Evolutionary conservation across 345 rosid species (phyloP).

Genomic region (Citrus inodora): DNA sequence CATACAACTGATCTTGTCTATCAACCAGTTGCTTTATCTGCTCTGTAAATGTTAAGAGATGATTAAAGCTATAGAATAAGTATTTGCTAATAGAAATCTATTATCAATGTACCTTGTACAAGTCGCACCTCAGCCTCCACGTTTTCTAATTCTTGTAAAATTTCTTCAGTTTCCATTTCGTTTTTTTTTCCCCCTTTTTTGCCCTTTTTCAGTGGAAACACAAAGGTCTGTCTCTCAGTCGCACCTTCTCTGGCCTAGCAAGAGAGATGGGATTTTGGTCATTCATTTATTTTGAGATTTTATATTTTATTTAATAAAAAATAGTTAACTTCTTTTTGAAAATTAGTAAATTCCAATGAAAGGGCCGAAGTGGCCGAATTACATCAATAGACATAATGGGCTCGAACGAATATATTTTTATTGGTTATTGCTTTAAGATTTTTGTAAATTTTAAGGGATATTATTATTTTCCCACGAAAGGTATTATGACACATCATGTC

Average conservation of each 20-base stretch:
- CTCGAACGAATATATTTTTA: too few species aligned
- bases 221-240: background rate
- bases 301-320: too few species aligned
- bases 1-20: constrained; percentile 68
- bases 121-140: constrained; percentile 58
- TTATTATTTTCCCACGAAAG: too few species aligned
- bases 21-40: constrained; percentile 68
- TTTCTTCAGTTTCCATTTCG: constrained; percentile 47
- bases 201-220: background rate
- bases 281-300: too few species aligned
- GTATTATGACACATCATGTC: too few species aligned
- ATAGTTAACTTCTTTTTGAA: too few species aligned
- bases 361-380: too few species aligned
- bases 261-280: background rate
- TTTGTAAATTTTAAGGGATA: too few species aligned
- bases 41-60: constrained; percentile 26
- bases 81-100: background rate
- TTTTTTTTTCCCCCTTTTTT: fast-evolving
- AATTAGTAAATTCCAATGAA: too few species aligned
- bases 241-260: background rate
- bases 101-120: constrained; percentile 51
- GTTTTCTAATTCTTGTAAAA: constrained; percentile 53
- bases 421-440: too few species aligned
- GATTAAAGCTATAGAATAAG: background rate
- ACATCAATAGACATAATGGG: too few species aligned